phyloP scores from a whole-genome alignment of 75 land plant genomes.

The Cupressus sempervirens region DNA sequence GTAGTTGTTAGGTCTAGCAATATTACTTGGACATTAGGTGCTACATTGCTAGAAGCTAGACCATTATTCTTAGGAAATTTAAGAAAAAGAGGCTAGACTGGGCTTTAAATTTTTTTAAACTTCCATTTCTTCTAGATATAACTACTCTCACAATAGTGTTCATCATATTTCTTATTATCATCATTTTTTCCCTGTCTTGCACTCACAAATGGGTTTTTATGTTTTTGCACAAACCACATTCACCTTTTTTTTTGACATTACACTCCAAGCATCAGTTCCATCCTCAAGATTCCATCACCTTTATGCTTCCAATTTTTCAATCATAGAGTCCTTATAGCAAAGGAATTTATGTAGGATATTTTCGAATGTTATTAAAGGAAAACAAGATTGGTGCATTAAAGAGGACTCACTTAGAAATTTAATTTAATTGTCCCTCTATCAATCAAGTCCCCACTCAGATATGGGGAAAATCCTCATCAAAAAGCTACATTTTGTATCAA shows the following conservation, averaged over 20 bases:
- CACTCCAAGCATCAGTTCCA: constrained; percentile 32
- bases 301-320: constrained; percentile 55
- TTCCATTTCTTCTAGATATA: constrained; percentile 24
- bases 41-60: no score
- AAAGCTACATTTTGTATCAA: no score
- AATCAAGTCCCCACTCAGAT: no score
- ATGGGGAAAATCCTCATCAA: no score
- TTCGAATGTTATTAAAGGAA: no score
- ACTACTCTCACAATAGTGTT: constrained; percentile 30
- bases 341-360: constrained; percentile 19
- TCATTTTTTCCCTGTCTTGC: constrained; percentile 48
- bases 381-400: no score
- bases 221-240: constrained; percentile 41
- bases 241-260: constrained; percentile 61
- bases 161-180: constrained; percentile 35
- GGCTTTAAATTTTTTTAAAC: constrained; percentile 16
- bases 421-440: no score
- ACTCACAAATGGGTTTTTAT: constrained; percentile 35
- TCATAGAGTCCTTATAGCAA: constrained; percentile 52
- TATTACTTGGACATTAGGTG: no score
- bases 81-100: no score
- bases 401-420: no score
- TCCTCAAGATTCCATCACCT: constrained; percentile 47
- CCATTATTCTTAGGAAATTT: no score
- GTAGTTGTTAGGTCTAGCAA: no score